These are phyloP conservation scores for Arthrobotrys musiformis DNA, from an alignment of 2,329 filamentous ascomycete genomes.

Conservation along the genomic window DNA sequence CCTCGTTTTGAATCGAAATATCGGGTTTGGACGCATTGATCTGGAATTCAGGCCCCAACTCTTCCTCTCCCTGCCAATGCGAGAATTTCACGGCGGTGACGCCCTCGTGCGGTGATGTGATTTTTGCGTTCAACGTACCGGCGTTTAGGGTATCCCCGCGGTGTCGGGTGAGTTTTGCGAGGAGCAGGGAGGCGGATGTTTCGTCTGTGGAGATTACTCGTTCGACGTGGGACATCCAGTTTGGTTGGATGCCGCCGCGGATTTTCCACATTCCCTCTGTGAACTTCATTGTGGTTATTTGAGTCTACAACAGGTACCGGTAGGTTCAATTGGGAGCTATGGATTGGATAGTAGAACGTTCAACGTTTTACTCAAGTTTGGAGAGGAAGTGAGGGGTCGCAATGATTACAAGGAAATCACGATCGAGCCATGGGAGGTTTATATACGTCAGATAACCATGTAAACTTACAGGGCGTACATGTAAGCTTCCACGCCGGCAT, in stretches of 20 bases:
- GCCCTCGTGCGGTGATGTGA: conserved; percentile 60
- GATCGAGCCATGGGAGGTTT: neutral
- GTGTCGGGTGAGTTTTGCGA: conserved; percentile 49
- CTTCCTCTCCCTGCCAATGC: conserved; percentile 63
- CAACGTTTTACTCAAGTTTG: neutral
- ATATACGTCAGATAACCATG: conserved; percentile 16
- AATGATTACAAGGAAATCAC: neutral
- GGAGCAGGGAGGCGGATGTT: conserved; percentile 28
- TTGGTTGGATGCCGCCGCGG: conserved; percentile 56
- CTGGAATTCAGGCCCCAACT: conserved; percentile 63
- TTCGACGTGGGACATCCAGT: conserved; percentile 58
- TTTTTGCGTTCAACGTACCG: conserved; percentile 55
- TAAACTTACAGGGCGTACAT: neutral
- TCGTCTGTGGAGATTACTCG: conserved; percentile 23
- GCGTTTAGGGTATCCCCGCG: conserved; percentile 57
- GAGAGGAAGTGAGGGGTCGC: neutral
- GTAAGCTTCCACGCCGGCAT: conserved; percentile 27
- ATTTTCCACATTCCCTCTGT: conserved; percentile 59
- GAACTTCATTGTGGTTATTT: conserved; percentile 55
- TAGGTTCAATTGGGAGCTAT: neutral
- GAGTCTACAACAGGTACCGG: too few relatives aligned
- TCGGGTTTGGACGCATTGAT: conserved; percentile 62
- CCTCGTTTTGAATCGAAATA: conserved; percentile 59
- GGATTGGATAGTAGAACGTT: neutral
- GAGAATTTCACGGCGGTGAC: conserved; percentile 64